Percentiles rank a stretch among this genome's conserved stretches.
Conservation (phyloP, 2,329 filamentous ascomycete genomes). For the Coleophoma crateriformis region DNA sequence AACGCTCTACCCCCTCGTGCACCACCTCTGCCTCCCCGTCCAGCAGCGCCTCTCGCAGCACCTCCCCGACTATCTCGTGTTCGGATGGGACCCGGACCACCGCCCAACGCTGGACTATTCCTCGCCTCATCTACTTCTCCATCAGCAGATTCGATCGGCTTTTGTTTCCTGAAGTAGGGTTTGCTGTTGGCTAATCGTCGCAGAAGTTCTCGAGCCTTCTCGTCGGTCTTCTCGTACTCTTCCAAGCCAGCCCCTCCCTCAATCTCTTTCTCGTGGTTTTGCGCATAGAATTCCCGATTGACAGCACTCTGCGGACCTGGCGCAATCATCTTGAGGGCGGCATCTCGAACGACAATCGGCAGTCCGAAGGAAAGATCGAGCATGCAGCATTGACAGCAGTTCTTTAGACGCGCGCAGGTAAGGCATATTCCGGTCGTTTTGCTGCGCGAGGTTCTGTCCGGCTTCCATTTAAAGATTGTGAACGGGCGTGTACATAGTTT, state of each 20-base stretch:
- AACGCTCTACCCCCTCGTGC: slow-evolving; percentile 48
- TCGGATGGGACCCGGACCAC: slow-evolving; percentile 71
- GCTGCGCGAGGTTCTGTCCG: slow-evolving; percentile 83
- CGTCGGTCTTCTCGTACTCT: slow-evolving; percentile 94
- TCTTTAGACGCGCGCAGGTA: slow-evolving; percentile 94
- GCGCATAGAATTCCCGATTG: slow-evolving; percentile 95
- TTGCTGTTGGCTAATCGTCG: slow-evolving; percentile 84
- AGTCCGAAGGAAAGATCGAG: slow-evolving; percentile 93
- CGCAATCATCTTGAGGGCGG: slow-evolving; percentile 94
- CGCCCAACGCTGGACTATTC: slow-evolving; percentile 35
- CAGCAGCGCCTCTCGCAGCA: slow-evolving; percentile 26
- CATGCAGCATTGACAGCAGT: slow-evolving; percentile 99
- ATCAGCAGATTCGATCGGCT: slow-evolving; percentile 59
- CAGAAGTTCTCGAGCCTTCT: slow-evolving; percentile 87
- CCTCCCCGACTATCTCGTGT: slow-evolving; percentile 60
- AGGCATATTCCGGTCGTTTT: slow-evolving; percentile 94
- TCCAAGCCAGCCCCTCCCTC: slow-evolving; percentile 87
- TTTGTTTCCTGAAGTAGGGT: slow-evolving; percentile 89
- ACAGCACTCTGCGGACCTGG: slow-evolving; percentile 88
- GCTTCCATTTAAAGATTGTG: slow-evolving; percentile 92
- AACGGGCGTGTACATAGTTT: slow-evolving; percentile 87
- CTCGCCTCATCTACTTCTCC: slow-evolving; percentile 34
- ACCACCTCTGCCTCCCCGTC: slow-evolving; percentile 32
- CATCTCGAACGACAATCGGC: slow-evolving; percentile 91
- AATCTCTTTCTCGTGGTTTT: slow-evolving; percentile 93